Evolutionary conservation across 164 flowering plant genomes (phyloP), one percentile per base, ranked within the genome.

Genomic region (Aristolochia fimbriata): DNA sequence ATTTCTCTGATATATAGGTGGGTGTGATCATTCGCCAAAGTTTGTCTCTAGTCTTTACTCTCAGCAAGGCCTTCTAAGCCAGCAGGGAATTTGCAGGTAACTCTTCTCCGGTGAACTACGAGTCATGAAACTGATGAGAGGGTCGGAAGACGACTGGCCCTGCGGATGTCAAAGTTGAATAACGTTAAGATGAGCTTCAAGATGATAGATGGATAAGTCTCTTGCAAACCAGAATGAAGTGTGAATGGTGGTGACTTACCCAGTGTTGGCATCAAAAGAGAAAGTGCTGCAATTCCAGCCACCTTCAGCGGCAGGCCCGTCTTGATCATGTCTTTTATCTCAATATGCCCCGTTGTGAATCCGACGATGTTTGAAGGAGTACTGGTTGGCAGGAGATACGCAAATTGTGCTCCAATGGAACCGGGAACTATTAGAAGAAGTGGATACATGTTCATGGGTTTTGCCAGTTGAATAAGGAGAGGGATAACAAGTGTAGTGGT

Each of bases 291-390:
- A 19, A 76, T 77, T 21, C 91, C 91, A 13, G 80, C 80, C 51
- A 88, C 56, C 68, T 91, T 91, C 3, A 88, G 79, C 0, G 88
- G 91, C 23, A 80, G 6, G 8, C 98, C 96, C 2, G 69, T 74
- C 74, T 78, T 84, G 72, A 91, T 63, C 96, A 91, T 85, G 48
- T 91, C 98, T 31, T 57, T 62, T 37, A 88, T 77, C 23, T 85
- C 82, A 20, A 88, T 76, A 22, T 81, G 87, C 7, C 92, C 95
- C 0, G 96, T 91, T 0, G 88, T 51, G 72, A 91, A 87, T 24
- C 98, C 98, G n/a, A 91, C 92, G 2, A 82, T 63, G 62, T 91
- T 91, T 0, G 98, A 85, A 45, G 96, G 96, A 0, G 98, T 91
- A 3, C 83, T 76, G 0, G 96, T 91, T 0, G 96, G 96, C 0